Evolutionary conservation across 805 yeast genomes (phyloP), one percentile per base, ranked within the genome.

Genomic region (Danielia reshetovae): DNA sequence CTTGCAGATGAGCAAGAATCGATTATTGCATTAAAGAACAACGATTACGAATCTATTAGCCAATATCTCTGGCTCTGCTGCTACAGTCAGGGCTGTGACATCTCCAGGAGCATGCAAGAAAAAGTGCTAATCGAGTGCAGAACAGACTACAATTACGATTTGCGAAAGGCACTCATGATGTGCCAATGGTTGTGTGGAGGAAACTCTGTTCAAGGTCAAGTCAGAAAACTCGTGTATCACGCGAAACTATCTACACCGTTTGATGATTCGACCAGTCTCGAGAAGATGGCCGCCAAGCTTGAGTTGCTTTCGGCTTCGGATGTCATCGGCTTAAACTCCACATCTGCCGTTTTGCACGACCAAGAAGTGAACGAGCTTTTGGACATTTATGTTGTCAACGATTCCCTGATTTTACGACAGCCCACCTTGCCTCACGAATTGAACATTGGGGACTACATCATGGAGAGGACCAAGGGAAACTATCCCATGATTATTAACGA

Each of bases 91-190:
- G 68, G 68, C 0, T 57, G 56, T 27, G 52, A 60, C 14, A 38
- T 74, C 2, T 55, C 60, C 7, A 36, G 51, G 2, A 46, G 41
- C 0, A 40, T 64, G 0, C 40, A 75, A 7, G 46, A 48, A 0
- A 29, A 43, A 2, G 40, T 74, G 0, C 43, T 67, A 1, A 42
- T 37, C 2, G 43, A 45, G 1, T 40, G 51, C 27, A 40, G 22
- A 9, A 43, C 43, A 21, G 51, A 51, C 0, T 29, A 49, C 16
- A 45, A 46, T 28, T 47, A 43, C 29, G 83, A 79, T 49, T 53
- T 79, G 18, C 58, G 84, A 33, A 65, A 61, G 38, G 63, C 70
- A 24, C 44, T 79, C 8, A 55, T 65, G 54, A 56, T 60, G 4
- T 56, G 75, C 23, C 81, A 78, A 45, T 60, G 56, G 36, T 11